Evolutionary conservation across 805 yeast species (phyloP).

Genomic region (Jamesozyma piceae): DNA sequence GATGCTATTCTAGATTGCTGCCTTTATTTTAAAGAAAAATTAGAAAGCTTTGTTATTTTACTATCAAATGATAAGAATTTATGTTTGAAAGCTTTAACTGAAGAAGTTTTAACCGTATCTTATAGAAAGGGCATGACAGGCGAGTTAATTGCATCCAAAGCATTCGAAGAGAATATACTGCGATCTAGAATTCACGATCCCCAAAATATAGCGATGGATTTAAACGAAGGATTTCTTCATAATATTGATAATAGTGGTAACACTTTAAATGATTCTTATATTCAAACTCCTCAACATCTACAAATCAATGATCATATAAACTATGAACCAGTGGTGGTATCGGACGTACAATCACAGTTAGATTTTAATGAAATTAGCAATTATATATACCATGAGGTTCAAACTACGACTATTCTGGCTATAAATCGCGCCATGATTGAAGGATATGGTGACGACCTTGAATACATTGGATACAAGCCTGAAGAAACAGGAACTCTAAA

Average conservation of each 20-base stretch:
- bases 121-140: conserved; percentile 40
- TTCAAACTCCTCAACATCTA: background rate
- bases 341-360: background rate
- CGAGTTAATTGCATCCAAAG: conserved; percentile 34
- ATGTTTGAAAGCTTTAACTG: conserved; percentile 65
- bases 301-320: background rate
- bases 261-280: background rate
- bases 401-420: conserved; percentile 35
- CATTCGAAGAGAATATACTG: conserved; percentile 31
- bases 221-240: background rate
- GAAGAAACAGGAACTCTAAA: conserved; percentile 28
- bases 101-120: conserved; percentile 54
- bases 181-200: conserved; percentile 11
- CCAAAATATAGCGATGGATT: background rate
- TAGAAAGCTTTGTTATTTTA: conserved; percentile 42
- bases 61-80: conserved; percentile 79
- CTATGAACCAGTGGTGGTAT: background rate
- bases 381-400: conserved; percentile 35
- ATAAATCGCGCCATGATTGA: conserved; percentile 43
- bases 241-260: too few relatives aligned
- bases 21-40: conserved; percentile 42
- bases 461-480: conserved; percentile 41
- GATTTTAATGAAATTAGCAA: conserved; percentile 2
- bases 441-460: conserved; percentile 49
- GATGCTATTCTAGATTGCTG: conserved; percentile 85